phyloP scores from a whole-genome alignment of 2,329 filamentous ascomycete species.

The Botrytis sinoallii region DNA sequence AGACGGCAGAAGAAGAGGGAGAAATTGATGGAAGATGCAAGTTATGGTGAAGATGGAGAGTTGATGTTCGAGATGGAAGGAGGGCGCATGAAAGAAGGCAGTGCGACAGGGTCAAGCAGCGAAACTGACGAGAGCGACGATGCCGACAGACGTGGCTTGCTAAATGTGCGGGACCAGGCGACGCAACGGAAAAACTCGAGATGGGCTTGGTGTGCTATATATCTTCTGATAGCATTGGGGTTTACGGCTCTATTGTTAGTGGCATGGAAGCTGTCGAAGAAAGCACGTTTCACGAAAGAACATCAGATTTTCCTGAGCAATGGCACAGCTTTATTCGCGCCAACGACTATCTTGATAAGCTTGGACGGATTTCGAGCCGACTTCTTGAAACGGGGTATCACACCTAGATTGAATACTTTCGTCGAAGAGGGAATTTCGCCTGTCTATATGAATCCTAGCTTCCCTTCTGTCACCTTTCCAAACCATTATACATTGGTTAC shows the following conservation, averaged over 20 bases:
- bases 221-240: constrained; percentile 50
- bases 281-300: constrained; percentile 40
- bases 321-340: constrained; percentile 82
- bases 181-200: constrained; percentile 50
- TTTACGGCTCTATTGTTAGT: constrained; percentile 55
- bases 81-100: constrained; percentile 67
- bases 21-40: constrained; percentile 51
- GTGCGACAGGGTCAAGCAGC: constrained; percentile 59
- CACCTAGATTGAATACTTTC: constrained; percentile 74
- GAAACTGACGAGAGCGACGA: constrained; percentile 59
- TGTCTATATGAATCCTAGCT: constrained; percentile 88
- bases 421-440: constrained; percentile 83
- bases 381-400: constrained; percentile 79
- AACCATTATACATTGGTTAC: constrained; percentile 95
- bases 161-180: constrained; percentile 46
- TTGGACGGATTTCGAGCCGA: constrained; percentile 93
- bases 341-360: constrained; percentile 90
- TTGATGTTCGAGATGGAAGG: constrained; percentile 88
- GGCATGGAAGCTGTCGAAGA: constrained; percentile 57
- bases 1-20: constrained; percentile 50
- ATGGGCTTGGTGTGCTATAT: constrained; percentile 53
- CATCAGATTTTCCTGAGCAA: constrained; percentile 58
- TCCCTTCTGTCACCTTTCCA: constrained; percentile 94
- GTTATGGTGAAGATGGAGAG: constrained; percentile 65
- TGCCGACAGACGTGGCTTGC: constrained; percentile 52